phyloP scores from a whole-genome alignment of 345 rosid species.

The Gossypium bickii region DNA sequence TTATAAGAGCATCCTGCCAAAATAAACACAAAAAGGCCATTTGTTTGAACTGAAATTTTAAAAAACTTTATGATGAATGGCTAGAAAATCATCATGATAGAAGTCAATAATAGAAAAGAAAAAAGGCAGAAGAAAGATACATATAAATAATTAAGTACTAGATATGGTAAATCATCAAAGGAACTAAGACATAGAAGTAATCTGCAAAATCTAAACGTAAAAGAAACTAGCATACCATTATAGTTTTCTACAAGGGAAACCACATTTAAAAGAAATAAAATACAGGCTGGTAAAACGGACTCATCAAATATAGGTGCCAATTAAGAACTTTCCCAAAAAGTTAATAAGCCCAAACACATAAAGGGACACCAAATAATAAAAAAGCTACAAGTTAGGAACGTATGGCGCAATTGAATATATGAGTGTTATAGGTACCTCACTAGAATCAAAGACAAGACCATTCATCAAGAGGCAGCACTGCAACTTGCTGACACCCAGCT shows the following conservation, averaged over 20 bases:
- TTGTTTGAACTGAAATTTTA: not conserved
- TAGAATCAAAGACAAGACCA: slow-evolving; percentile 85
- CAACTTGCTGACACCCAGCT: slow-evolving; percentile 77
- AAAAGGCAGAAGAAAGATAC: not conserved
- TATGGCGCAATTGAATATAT: not conserved
- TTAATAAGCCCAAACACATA: not conserved
- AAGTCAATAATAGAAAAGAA: not conserved
- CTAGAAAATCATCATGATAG: not conserved
- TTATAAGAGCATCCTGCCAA: slow-evolving; percentile 77
- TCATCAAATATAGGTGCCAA: not conserved
- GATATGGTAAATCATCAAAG: not conserved
- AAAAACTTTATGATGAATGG: not conserved
- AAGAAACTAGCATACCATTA: slow-evolving; percentile 8
- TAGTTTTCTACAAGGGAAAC: not conserved
- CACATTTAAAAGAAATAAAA: not conserved
- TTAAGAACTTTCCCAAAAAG: not conserved
- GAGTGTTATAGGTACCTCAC: slow-evolving; percentile 49
- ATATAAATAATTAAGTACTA: not conserved
- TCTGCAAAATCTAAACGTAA: not conserved
- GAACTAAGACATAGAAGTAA: not conserved
- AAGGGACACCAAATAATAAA: not conserved
- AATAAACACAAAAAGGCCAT: slow-evolving; percentile 16
- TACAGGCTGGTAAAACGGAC: not conserved
- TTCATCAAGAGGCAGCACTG: slow-evolving; percentile 80
- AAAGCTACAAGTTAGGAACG: not conserved